phyloP scores from a whole-genome alignment of 2,329 filamentous ascomycete species.

The Trichoderma breve region DNA sequence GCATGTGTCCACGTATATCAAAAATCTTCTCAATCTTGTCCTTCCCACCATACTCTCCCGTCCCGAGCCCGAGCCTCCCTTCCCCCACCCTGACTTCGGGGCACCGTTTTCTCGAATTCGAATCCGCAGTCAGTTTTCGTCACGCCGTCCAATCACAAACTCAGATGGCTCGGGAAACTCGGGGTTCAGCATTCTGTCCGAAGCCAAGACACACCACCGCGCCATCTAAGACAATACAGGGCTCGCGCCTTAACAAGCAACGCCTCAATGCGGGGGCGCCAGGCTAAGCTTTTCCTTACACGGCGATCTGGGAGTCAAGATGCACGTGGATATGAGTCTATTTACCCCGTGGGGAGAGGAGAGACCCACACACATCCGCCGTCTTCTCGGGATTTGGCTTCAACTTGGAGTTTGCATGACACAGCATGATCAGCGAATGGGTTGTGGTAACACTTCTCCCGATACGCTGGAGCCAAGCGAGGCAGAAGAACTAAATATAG shows the following conservation, averaged over 20 bases:
- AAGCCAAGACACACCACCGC: not conserved
- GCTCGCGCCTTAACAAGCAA: not conserved
- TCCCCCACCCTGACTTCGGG: not conserved
- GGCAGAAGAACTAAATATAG: not conserved
- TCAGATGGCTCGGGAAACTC: not conserved
- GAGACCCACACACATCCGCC: not conserved
- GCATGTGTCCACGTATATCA: not conserved
- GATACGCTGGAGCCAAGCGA: not conserved
- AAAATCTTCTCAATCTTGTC: not conserved
- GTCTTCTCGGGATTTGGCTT: not conserved
- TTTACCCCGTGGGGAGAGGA: not conserved
- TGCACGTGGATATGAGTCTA: not conserved
- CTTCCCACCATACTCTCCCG: not conserved
- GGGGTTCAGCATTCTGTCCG: not conserved
- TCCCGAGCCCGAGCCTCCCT: not conserved
- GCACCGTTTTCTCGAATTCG: not conserved
- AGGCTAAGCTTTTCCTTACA: not conserved
- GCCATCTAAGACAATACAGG: not conserved
- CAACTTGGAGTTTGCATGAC: not conserved
- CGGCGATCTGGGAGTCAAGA: not conserved
- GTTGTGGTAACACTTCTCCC: not conserved
- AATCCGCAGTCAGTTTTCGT: not conserved
- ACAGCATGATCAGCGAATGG: not conserved
- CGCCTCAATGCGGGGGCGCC: not conserved
- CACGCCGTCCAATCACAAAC: not conserved